Percentiles rank a stretch among this genome's conserved stretches.
These are phyloP conservation scores for Thermochaetoides thermophila DNA, from an alignment of 495 filamentous ascomycete genomes.

Conservation along the genomic window DNA sequence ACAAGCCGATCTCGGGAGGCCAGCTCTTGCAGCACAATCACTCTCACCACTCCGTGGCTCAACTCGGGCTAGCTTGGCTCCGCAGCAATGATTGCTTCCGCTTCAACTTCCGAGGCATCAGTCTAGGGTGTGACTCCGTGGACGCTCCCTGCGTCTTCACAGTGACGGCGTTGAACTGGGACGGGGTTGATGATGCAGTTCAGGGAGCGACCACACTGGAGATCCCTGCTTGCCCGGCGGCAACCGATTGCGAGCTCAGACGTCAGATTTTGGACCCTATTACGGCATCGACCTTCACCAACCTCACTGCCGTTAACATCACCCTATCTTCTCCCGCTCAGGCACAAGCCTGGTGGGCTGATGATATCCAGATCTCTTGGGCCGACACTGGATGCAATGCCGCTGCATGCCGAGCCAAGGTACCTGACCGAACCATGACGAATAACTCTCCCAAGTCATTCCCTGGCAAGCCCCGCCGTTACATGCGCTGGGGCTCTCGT, in stretches of 20 bases:
- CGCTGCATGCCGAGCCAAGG: constrained; percentile 22
- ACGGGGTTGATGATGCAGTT: constrained; percentile 10
- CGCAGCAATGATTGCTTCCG: constrained; percentile 23
- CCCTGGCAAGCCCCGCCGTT: too few relatives aligned
- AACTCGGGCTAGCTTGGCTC: constrained; percentile 23
- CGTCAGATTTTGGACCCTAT: constrained; percentile 17
- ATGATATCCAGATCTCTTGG: constrained; percentile 30
- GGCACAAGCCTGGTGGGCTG: constrained; percentile 25
- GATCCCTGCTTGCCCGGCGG: constrained; percentile 19
- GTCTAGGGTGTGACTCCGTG: constrained; percentile 26
- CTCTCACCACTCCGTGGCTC: constrained; percentile 11
- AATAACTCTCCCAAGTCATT: too few relatives aligned
- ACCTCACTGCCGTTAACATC: constrained; percentile 26
- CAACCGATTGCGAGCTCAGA: constrained; percentile 18
- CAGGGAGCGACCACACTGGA: constrained; percentile 16
- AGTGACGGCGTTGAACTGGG: constrained; percentile 21
- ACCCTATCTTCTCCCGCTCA: constrained; percentile 15
- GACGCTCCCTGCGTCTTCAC: constrained; percentile 23
- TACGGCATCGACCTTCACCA: constrained; percentile 14
- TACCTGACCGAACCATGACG: too few relatives aligned
- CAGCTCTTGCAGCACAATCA: constrained; percentile 24
- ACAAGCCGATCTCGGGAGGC: constrained; percentile 23
- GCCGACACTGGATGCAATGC: constrained; percentile 24
- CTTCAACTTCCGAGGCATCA: constrained; percentile 26
- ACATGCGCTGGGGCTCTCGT: too few relatives aligned